A percentile compares a stretch with the other conserved stretches of the same genome.
Evolutionary conservation across 306 rosid genomes (phyloP).

Genomic region (Sicyos baderoa): DNA sequence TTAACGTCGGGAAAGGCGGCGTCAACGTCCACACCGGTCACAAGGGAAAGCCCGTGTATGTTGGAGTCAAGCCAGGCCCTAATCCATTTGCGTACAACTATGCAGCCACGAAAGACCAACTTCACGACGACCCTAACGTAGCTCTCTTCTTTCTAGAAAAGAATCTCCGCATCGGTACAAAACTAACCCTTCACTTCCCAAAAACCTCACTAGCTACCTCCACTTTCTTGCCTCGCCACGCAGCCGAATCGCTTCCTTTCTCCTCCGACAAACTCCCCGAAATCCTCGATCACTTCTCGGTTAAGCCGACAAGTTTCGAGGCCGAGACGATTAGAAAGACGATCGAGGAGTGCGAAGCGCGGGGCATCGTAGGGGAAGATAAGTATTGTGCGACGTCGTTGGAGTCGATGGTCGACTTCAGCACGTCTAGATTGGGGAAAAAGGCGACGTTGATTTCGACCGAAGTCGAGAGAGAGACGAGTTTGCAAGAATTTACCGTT

Average conservation of each 20-base stretch:
- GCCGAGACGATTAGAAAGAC: conserved; percentile 38
- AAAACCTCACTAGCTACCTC: conserved; percentile 20
- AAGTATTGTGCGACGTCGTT: conserved; percentile 77
- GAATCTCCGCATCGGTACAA: conserved; percentile 32
- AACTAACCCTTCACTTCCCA: conserved; percentile 43
- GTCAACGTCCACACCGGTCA: conserved; percentile 29
- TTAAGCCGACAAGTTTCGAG: conserved; percentile 37
- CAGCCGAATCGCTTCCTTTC: conserved; percentile 44
- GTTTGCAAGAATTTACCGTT: conserved; percentile 37
- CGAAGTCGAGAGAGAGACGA: conserved; percentile 33
- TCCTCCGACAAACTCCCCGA: conserved; percentile 42
- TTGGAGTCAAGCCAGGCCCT: conserved; percentile 21
- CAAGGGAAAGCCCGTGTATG: conserved; percentile 53
- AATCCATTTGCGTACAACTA: background rate
- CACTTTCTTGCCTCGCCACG: conserved; percentile 44
- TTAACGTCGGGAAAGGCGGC: conserved; percentile 47
- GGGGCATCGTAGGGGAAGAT: conserved; percentile 42
- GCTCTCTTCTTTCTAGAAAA: conserved; percentile 70
- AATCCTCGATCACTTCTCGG: conserved; percentile 29
- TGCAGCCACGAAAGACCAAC: conserved; percentile 52
- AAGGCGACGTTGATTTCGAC: conserved; percentile 48
- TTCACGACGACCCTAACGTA: conserved; percentile 41
- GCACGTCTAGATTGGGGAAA: conserved; percentile 55
- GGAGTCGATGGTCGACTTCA: conserved; percentile 77
- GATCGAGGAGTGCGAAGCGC: conserved; percentile 45